A percentile compares a stretch with the other conserved stretches of the same genome.
Conservation (phyloP, 2,329 filamentous ascomycete genomes). For the Gnomoniopsis sp. region DNA sequence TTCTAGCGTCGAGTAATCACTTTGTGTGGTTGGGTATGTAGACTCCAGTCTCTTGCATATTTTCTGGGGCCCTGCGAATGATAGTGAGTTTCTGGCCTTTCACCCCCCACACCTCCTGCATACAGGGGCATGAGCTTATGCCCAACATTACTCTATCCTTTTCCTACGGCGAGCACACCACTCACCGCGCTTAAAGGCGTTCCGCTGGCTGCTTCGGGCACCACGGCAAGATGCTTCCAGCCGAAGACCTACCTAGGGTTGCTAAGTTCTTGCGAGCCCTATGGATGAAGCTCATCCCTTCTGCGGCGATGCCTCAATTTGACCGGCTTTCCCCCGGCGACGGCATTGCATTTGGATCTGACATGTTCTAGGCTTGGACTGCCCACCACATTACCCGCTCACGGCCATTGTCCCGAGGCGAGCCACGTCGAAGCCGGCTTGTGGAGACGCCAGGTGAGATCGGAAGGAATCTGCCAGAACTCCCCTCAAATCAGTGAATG, state of each 20-base stretch:
- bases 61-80: not conserved
- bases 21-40: not conserved
- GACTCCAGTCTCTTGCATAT: not conserved
- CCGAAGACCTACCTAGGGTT: not conserved
- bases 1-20: not conserved
- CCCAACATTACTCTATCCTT: not conserved
- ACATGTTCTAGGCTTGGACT: not conserved
- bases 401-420: not conserved
- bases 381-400: not conserved
- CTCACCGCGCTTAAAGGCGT: too few species aligned
- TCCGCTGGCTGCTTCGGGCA: slow-evolving; percentile 1
- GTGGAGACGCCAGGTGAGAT: not conserved
- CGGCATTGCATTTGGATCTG: not conserved
- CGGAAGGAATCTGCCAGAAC: not conserved
- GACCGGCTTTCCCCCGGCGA: slow-evolving; percentile 1
- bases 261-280: too few species aligned
- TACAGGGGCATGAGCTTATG: not conserved
- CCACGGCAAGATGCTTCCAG: slow-evolving; percentile 1
- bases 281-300: too few species aligned
- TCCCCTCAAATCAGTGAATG: not conserved
- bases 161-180: not conserved
- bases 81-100: not conserved
- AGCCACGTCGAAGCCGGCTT: slow-evolving; percentile 7
- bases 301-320: not conserved
- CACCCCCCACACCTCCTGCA: slow-evolving; percentile 2